phyloP scores from a whole-genome alignment of 345 rosid genomes.

The Eucalyptus regnans region DNA sequence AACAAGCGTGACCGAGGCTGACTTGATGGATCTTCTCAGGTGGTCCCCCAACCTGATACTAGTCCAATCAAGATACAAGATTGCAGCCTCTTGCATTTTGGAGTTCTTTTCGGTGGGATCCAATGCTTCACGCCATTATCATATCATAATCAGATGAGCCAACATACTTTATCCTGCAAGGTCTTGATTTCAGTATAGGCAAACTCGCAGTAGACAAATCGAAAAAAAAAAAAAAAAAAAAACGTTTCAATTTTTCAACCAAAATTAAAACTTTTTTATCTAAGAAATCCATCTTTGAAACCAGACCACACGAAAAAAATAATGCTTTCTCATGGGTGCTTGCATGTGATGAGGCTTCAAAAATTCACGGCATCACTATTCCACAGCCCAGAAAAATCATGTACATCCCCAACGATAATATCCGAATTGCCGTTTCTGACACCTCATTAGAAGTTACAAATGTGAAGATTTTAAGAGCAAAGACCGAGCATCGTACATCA shows the following conservation, averaged over 20 bases:
- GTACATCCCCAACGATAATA: too few relatives aligned
- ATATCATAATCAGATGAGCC: neutral
- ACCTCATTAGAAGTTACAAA: neutral
- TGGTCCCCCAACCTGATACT: conserved; percentile 99
- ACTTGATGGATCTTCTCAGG: conserved; percentile 99
- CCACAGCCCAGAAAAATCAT: too few relatives aligned
- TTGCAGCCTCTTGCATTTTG: conserved; percentile 91
- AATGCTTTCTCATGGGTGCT: too few relatives aligned
- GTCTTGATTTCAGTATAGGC: neutral
- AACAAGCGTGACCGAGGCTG: conserved; percentile 78
- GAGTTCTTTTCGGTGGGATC: conserved; percentile 93
- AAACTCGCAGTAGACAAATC: neutral
- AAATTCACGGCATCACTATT: too few relatives aligned
- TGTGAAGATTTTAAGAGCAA: neutral
- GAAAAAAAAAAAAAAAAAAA: neutral
- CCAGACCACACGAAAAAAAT: too few relatives aligned
- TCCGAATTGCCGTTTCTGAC: neutral
- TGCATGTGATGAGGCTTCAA: too few relatives aligned
- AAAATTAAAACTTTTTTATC: too few relatives aligned
- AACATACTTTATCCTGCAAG: neutral
- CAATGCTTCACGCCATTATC: conserved; percentile 86
- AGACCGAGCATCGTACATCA: neutral
- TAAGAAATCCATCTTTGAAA: too few relatives aligned
- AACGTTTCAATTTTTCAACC: too few relatives aligned
- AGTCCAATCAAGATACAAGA: conserved; percentile 51